Evolutionary conservation across 1,284 basidiomycete species (phyloP), one percentile per base, ranked within the genome.

Genomic region (Cryptococcus jaspeensis): DNA sequence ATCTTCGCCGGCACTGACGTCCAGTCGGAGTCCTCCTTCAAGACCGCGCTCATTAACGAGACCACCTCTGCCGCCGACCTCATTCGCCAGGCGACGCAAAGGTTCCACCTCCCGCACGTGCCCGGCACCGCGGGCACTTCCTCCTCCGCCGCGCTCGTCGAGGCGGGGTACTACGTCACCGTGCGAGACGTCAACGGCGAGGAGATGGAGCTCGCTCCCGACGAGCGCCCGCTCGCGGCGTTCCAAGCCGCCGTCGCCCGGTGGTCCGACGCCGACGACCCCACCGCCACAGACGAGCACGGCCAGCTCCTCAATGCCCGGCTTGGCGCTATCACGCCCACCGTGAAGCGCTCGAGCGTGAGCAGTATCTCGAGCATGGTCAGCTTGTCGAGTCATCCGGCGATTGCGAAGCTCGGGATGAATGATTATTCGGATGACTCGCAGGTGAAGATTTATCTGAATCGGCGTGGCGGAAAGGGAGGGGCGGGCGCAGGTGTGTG

Each of bases 361-460:
- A 90, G 92, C 37, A 94, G 91, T 67, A 94, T 99, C 67, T 92
- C 87, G 65, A 95, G 92, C 7, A 83, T 99, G 28, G 82, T 87
- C 38, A 94, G 90, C 69, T 80, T 98, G 28, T 91, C 88, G 8
- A 86, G 90, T 82, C 90, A 96, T 70, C 93, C 94, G 11, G 92
- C 94, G 16, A 98, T 97, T 76, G 87, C 86, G 66, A 89, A 90
- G 66, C 79, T 97, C 37, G 86, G 89, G 36, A 92, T 94, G 90
- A 95, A 92, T 66, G 95, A 98, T 74, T 99, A 94, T 72, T 91
- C 90, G 52, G 95, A 99, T 63, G 94, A 98, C 71, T 92, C 92
- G 11, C 87, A 88, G 0, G 94, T 98, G 77, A 98, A 97, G 77
- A 90, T 98, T 74, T 98, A 95, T 78, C 78, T 99, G 62, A 92